Evolutionary conservation across 257 asterid species (phyloP), one percentile per base, ranked within the genome.

Genomic region (Solanum tacnaense): DNA sequence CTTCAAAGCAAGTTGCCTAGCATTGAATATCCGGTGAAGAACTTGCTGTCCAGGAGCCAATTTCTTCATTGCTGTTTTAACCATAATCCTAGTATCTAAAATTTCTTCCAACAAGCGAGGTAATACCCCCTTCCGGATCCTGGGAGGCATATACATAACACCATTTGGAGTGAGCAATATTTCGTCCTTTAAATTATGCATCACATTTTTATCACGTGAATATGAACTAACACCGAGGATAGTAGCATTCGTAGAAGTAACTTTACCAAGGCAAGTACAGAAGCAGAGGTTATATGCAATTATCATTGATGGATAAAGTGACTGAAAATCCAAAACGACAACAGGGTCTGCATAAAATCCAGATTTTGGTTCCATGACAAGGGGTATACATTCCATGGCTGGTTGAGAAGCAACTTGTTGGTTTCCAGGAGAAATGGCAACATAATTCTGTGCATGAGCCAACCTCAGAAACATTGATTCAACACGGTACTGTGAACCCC

Each of bases 281-380:
- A 92, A 97, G 91, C 99, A 97, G 87, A 97, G 98, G 89, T 96
- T 97, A 89, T 97, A 96, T 13, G 94, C 98, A 89, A 97, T 97
- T 58, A 97, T 97, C 98, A 97, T 97, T 35, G 99, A 97, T 65
- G 99, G 99, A 91, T 97, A 97, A 86, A 97, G 98, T 87, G 98
- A 96, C 91, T 97, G 99, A 89, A 97, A 97, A 91, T 97, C 99
- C 92, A 97, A 89, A 90, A 97, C 98, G 68, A 97, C 91, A 52
- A 96, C 98, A 27, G 98, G 99, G 89, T 97, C 98, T 39, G 98
- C 92, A 92, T 95, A 97, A 89, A 95, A 97, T 9, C 92, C 94
- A 91, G 99, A 97, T 91, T 96, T 96, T 75, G 99, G 99, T 93
- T 97, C 99, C 99, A 97, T 94, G 78, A 97, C 99, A 88, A 97